These are phyloP conservation scores for Saccharomycopsis olivae DNA, from an alignment of 805 yeast genomes.

Conservation along the genomic window DNA sequence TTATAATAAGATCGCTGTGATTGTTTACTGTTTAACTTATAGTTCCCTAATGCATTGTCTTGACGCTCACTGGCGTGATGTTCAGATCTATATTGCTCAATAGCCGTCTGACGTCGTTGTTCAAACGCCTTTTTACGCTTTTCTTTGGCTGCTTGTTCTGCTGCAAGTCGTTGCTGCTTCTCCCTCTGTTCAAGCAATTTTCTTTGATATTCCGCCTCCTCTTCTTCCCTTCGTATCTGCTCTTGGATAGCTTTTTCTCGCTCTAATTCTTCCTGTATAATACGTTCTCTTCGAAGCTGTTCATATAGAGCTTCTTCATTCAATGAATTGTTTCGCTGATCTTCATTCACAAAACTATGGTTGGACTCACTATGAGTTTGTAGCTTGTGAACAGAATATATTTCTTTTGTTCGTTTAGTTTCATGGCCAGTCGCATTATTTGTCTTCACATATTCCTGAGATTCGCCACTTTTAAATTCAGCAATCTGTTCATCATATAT, in stretches of 20 bases:
- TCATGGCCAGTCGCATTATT: not conserved
- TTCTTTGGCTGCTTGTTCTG: too few relatives aligned
- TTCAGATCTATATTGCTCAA: too few relatives aligned
- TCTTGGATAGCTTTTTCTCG: conserved; percentile 1
- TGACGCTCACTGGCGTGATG: too few relatives aligned
- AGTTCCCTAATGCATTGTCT: not conserved
- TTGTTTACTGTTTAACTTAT: not conserved
- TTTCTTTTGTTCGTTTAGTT: not conserved
- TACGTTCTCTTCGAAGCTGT: conserved; percentile 10
- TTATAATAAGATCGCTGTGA: not conserved
- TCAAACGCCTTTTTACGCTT: too few relatives aligned
- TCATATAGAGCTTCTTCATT: conserved; percentile 13
- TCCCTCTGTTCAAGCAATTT: not conserved
- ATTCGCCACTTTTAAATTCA: not conserved
- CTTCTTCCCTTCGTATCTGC: not conserved
- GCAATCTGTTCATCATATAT: not conserved
- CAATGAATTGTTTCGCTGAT: not conserved
- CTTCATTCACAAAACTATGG: not conserved
- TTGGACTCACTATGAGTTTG: too few relatives aligned
- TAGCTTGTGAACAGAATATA: not conserved
- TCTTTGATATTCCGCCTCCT: not conserved
- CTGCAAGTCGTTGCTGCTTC: not conserved
- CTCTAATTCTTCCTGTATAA: conserved; percentile 13
- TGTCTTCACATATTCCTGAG: not conserved
- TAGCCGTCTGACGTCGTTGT: too few relatives aligned